Evolutionary conservation across 768 basidiomycete species (phyloP).

Genomic region (Tremella yokohamensis): DNA sequence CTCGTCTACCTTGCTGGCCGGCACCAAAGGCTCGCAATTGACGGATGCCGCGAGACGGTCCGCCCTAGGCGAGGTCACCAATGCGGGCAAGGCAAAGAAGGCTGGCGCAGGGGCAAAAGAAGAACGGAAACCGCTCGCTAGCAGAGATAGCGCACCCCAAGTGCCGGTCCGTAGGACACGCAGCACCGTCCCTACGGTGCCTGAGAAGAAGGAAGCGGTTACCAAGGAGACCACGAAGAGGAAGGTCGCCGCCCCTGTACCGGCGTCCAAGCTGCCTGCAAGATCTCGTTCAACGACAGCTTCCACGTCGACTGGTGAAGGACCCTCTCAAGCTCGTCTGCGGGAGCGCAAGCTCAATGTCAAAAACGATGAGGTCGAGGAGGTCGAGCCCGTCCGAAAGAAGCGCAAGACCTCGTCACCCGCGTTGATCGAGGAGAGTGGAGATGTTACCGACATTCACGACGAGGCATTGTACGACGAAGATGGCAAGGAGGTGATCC

Average conservation of each 20-base stretch:
- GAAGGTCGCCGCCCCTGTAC: background rate
- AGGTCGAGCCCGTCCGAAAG: constrained; percentile 30
- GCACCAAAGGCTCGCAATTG: background rate
- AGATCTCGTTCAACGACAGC: constrained; percentile 33
- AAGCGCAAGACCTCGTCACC: constrained; percentile 39
- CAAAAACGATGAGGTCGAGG: constrained; percentile 11
- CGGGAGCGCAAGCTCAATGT: constrained; percentile 25
- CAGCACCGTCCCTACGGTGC: background rate
- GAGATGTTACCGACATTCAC: constrained; percentile 61
- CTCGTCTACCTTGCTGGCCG: constrained; percentile 11
- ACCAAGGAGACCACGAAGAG: constrained; percentile 1
- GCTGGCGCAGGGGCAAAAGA: constrained; percentile 7
- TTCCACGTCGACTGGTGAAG: constrained; percentile 19
- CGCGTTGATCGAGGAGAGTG: constrained; percentile 54
- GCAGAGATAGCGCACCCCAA: constrained; percentile 7
- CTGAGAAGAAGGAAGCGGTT: background rate
- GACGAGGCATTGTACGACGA: constrained; percentile 60
- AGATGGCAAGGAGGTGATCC: constrained; percentile 40
- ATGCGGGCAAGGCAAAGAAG: constrained; percentile 27
- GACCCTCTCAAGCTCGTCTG: constrained; percentile 19
- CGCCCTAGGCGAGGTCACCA: constrained; percentile 43
- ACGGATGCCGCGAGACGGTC: constrained; percentile 23
- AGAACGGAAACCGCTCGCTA: constrained; percentile 25
- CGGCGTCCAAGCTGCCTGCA: background rate
- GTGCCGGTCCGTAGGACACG: constrained; percentile 2